Conservation (phyloP, 2,329 filamentous ascomycete species). For the Volutella citrinella region DNA sequence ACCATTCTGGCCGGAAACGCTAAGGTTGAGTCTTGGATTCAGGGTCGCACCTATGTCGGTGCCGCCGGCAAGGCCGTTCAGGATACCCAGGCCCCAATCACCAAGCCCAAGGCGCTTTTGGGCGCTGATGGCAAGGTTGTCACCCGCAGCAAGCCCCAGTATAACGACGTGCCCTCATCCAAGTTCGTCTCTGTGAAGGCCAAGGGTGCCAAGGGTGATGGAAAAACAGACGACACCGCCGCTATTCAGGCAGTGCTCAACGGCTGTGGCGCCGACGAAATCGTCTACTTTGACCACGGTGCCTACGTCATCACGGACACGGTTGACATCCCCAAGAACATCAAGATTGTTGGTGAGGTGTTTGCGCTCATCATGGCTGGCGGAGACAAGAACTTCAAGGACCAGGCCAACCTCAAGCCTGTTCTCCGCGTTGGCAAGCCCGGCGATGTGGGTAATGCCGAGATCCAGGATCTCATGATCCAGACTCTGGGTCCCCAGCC, state of each 20-base stretch:
- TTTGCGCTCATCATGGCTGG: slow-evolving; percentile 88
- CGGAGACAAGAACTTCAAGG: slow-evolving; percentile 66
- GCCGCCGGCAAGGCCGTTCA: slow-evolving; percentile 54
- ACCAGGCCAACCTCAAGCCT: slow-evolving; percentile 73
- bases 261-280: slow-evolving; percentile 57
- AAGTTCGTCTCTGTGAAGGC: slow-evolving; percentile 82
- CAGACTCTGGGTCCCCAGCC: slow-evolving; percentile 79
- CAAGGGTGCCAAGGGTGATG: slow-evolving; percentile 83
- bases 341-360: slow-evolving; percentile 87
- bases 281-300: slow-evolving; percentile 75
- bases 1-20: slow-evolving; percentile 67
- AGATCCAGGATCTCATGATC: slow-evolving; percentile 86
- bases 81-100: slow-evolving; percentile 47
- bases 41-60: slow-evolving; percentile 71
- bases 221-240: slow-evolving; percentile 79
- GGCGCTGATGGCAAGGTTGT: slow-evolving; percentile 66
- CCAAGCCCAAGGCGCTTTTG: slow-evolving; percentile 67
- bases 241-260: slow-evolving; percentile 79
- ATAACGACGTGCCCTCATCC: slow-evolving; percentile 62
- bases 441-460: slow-evolving; percentile 75
- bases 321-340: slow-evolving; percentile 70
- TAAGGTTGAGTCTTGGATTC: slow-evolving; percentile 69
- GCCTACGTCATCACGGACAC: slow-evolving; percentile 70
- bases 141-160: slow-evolving; percentile 86
- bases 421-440: slow-evolving; percentile 80